Evolutionary conservation across 1,284 basidiomycete species (phyloP).

Genomic region (Leccinum subrobustum): DNA sequence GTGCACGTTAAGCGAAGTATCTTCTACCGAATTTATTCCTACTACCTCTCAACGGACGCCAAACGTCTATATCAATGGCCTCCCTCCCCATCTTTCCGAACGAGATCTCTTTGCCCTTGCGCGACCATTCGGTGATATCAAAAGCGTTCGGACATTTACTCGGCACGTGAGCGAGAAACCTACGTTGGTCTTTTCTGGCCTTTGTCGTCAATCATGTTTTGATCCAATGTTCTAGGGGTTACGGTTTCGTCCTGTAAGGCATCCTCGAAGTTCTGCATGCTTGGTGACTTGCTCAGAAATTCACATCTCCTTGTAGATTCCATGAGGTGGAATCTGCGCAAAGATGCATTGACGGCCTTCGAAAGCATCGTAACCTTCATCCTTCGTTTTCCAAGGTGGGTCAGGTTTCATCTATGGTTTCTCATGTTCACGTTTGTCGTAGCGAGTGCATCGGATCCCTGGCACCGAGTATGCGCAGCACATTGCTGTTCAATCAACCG

Average conservation of each 20-base stretch:
- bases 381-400: constrained; percentile 66
- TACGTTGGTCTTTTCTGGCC: constrained; percentile 26
- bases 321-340: constrained; percentile 61
- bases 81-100: constrained; percentile 62
- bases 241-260: constrained; percentile 76
- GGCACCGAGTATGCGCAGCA: constrained; percentile 55
- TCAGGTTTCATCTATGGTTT: background rate
- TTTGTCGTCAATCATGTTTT: background rate
- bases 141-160: constrained; percentile 64
- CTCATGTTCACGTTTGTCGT: constrained; percentile 3
- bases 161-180: constrained; percentile 57
- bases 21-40: constrained; percentile 17
- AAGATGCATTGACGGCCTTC: constrained; percentile 63
- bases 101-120: constrained; percentile 58
- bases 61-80: constrained; percentile 69
- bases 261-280: constrained; percentile 1
- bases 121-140: constrained; percentile 52
- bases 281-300: background rate
- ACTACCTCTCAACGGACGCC: constrained; percentile 40
- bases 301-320: constrained; percentile 44
- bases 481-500: constrained; percentile 15
- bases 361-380: constrained; percentile 69
- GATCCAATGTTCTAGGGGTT: constrained; percentile 49
- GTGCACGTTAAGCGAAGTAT: constrained; percentile 7
- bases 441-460: constrained; percentile 79